Evolutionary conservation across 495 filamentous ascomycete genomes (phyloP).

Genomic region (Gamarada debralockiae): DNA sequence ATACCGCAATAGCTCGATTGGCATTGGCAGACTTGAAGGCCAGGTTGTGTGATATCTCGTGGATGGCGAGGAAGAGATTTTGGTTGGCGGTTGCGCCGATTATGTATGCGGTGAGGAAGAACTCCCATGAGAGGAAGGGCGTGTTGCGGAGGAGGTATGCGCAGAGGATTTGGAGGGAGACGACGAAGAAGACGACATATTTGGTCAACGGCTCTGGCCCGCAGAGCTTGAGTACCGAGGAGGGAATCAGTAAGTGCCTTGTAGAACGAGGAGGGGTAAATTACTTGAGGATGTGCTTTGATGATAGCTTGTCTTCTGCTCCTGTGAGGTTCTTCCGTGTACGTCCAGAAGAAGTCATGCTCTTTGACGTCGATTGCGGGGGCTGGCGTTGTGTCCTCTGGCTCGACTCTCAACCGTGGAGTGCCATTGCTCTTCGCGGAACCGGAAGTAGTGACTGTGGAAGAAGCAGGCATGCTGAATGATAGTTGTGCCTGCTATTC

Average conservation of each 20-base stretch:
- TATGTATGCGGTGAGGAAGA: conserved; percentile 84
- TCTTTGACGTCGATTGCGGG: conserved; percentile 19
- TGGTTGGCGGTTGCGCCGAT: conserved; percentile 96
- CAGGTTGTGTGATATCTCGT: conserved; percentile 98
- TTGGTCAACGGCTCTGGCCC: conserved; percentile 95
- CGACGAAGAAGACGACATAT: conserved; percentile 83
- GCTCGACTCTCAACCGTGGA: conserved; percentile 1
- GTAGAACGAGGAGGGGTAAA: not conserved
- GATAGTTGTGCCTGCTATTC: conserved; percentile 10
- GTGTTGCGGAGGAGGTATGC: conserved; percentile 77
- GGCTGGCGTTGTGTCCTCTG: not conserved
- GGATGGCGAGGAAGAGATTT: conserved; percentile 97
- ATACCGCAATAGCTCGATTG: conserved; percentile 83
- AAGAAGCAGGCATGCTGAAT: conserved; percentile 21
- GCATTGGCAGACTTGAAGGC: conserved; percentile 82
- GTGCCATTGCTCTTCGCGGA: not conserved
- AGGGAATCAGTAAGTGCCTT: conserved; percentile 10
- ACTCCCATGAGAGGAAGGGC: conserved; percentile 75
- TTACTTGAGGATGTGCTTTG: conserved; percentile 95
- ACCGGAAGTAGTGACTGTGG: conserved; percentile 12
- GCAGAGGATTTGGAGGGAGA: conserved; percentile 73
- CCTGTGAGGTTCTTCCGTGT: conserved; percentile 96
- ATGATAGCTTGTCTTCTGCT: conserved; percentile 90
- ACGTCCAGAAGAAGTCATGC: conserved; percentile 77
- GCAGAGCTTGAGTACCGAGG: conserved; percentile 95